Percentiles rank a stretch among this genome's conserved stretches.
These are phyloP conservation scores for Euptelea pleiosperma DNA, from an alignment of 164 flowering plant genomes.

Conservation along the genomic window DNA sequence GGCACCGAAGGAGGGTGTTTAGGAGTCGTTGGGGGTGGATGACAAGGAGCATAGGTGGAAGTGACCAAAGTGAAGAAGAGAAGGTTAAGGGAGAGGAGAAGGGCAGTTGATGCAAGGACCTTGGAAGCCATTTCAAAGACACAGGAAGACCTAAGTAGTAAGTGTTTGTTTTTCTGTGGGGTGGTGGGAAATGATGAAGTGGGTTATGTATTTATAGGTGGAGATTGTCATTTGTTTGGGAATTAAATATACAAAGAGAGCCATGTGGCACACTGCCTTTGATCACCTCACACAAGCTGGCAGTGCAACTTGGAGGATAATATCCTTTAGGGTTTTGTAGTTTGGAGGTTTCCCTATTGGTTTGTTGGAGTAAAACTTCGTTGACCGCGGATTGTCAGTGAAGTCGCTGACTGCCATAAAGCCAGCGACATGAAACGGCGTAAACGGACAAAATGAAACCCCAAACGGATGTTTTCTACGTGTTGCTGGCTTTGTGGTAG, in stretches of 20 bases:
- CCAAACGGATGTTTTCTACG: too few relatives aligned
- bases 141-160: background rate
- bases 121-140: slow-evolving; percentile 42
- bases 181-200: slow-evolving; percentile 1
- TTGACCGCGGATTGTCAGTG: too few relatives aligned
- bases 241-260: background rate
- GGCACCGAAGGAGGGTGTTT: slow-evolving; percentile 11
- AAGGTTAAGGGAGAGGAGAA: slow-evolving; percentile 55
- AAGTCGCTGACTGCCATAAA: too few relatives aligned
- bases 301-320: slow-evolving; percentile 18
- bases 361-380: too few relatives aligned
- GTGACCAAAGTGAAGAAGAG: slow-evolving; percentile 57
- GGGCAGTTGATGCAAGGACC: slow-evolving; percentile 28
- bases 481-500: too few relatives aligned
- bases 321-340: too few relatives aligned
- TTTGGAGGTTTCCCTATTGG: too few relatives aligned
- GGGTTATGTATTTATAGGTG: slow-evolving; percentile 27
- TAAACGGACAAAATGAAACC: too few relatives aligned
- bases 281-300: slow-evolving; percentile 10
- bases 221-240: slow-evolving; percentile 2
- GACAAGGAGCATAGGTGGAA: slow-evolving; percentile 37
- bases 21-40: slow-evolving; percentile 28
- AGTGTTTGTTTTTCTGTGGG: background rate
- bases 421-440: too few relatives aligned
- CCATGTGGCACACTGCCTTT: slow-evolving; percentile 27